phyloP scores from a whole-genome alignment of 192 early-diverging fungal species.

The Jimgerdemannia flammicorona region DNA sequence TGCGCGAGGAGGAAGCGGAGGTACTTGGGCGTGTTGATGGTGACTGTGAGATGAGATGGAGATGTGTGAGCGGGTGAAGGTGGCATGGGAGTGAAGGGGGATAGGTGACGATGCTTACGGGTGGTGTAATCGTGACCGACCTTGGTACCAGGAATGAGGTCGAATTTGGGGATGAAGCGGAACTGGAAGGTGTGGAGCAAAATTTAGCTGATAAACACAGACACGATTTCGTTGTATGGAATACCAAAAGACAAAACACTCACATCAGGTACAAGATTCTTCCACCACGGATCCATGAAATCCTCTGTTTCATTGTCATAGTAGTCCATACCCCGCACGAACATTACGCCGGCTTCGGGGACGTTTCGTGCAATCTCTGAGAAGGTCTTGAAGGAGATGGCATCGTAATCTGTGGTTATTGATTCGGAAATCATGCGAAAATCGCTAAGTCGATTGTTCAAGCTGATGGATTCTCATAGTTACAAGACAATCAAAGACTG shows the following conservation, averaged over 20 bases:
- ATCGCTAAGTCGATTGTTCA: not conserved
- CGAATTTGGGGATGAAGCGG: conserved; percentile 14
- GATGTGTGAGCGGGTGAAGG: not conserved
- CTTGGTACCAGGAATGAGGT: conserved; percentile 5
- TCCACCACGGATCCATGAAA: conserved; percentile 38
- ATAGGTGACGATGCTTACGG: conserved; percentile 11
- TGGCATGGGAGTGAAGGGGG: not conserved
- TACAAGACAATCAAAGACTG: not conserved
- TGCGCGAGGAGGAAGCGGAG: conserved; percentile 56
- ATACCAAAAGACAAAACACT: not conserved
- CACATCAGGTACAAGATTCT: conserved; percentile 41
- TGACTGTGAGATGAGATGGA: conserved; percentile 34
- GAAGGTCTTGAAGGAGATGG: conserved; percentile 36
- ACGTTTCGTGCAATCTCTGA: conserved; percentile 31
- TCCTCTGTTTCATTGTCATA: conserved; percentile 21
- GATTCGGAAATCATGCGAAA: not conserved
- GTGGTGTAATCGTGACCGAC: conserved; percentile 31
- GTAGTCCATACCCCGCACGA: conserved; percentile 32
- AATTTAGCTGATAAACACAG: not conserved
- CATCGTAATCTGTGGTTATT: conserved; percentile 28
- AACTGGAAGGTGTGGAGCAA: conserved; percentile 5
- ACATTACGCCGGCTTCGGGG: conserved; percentile 36
- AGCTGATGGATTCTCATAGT: too few relatives aligned
- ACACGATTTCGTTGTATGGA: too few relatives aligned
- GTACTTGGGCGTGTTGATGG: conserved; percentile 62